Percentiles rank a stretch among this genome's conserved stretches.
Evolutionary conservation across 768 basidiomycete species (phyloP).

Genomic region (Dendrothele bispora): DNA sequence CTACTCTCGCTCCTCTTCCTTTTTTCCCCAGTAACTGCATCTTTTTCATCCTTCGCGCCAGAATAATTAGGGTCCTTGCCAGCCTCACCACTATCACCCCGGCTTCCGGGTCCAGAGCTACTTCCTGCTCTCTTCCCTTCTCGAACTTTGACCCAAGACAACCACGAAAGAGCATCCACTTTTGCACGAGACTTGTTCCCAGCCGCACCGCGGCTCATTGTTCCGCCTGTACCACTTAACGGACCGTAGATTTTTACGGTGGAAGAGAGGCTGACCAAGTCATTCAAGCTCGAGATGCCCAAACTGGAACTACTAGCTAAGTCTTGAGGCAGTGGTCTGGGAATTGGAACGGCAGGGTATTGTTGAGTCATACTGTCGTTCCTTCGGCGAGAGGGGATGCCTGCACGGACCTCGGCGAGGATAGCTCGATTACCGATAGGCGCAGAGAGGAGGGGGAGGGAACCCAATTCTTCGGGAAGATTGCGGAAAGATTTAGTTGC

Average conservation of each 20-base stretch:
- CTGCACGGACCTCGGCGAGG: conserved; percentile 69
- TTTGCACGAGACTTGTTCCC: conserved; percentile 49
- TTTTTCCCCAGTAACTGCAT: conserved; percentile 35
- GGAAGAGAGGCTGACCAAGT: no score
- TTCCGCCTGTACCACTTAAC: conserved; percentile 12
- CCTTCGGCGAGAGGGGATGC: conserved; percentile 25
- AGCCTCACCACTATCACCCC: conserved; percentile 44
- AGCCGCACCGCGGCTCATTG: conserved; percentile 36
- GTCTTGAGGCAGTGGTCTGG: conserved; percentile 27
- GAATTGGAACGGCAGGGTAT: neutral
- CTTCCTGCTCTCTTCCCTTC: conserved; percentile 45
- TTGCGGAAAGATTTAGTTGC: conserved; percentile 54
- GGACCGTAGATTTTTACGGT: no score
- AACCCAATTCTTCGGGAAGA: conserved; percentile 41
- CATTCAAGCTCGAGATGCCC: no score
- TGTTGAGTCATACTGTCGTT: conserved; percentile 10
- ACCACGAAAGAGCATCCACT: conserved; percentile 72
- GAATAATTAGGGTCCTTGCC: conserved; percentile 32
- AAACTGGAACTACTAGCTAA: conserved; percentile 20
- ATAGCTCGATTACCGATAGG: conserved; percentile 68
- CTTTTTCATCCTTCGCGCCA: neutral
- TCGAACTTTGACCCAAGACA: conserved; percentile 71
- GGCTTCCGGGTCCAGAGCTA: conserved; percentile 56
- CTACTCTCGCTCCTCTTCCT: conserved; percentile 51
- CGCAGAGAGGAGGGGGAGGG: conserved; percentile 55